Evolutionary conservation across 2,329 filamentous ascomycete genomes (phyloP), one percentile per base, ranked within the genome.

Genomic region (Aspergillus luchuensis): DNA sequence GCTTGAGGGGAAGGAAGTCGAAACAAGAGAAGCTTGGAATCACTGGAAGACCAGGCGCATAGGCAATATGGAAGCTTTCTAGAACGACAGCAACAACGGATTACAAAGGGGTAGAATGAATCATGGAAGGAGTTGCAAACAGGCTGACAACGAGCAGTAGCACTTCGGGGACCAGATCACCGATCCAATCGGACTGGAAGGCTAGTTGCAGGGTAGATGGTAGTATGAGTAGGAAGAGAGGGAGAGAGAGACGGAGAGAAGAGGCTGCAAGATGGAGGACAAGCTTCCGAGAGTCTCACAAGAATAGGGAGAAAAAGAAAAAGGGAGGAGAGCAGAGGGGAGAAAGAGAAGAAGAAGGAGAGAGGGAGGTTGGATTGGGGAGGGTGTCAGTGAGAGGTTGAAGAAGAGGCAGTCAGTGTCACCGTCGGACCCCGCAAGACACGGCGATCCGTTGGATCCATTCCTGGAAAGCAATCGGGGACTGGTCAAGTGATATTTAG

Each of bases 191-290:
- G 58, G 43, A 51, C 30, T 59, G 33, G 53, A 33, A 19, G 56
- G 48, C 56, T 49, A 63, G 48, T 30, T 41, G 43, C 58, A 58
- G 41, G 60, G 58, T 55, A 41, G 48, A 23, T 45, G 28, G 19
- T 19, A 13, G n/a, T 21, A 23, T 2, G 5, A 36, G 30, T 10
- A 43, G 25, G 25, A 25, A 0, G 25, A 15, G 23, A n/a, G 2
- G 30, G 38, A 13, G 43, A 25, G 28, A 57, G 41, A 23, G 23
- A 17, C n/a, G 47, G 54, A 38, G 57, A 59, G 57, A 56, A 23
- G 41, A 45, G 41, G 19, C 41, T 45, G 13, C 15, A 43, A 36
- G 51, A 38, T 8, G 48, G 52, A 36, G 17, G 51, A 33, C 39
- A 56, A 39, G 21, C 33, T 28, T 30, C 17, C 52, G 43, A 11